Conservation (phyloP, 2,329 filamentous ascomycete species). For the Colletotrichum ledebouriae region DNA sequence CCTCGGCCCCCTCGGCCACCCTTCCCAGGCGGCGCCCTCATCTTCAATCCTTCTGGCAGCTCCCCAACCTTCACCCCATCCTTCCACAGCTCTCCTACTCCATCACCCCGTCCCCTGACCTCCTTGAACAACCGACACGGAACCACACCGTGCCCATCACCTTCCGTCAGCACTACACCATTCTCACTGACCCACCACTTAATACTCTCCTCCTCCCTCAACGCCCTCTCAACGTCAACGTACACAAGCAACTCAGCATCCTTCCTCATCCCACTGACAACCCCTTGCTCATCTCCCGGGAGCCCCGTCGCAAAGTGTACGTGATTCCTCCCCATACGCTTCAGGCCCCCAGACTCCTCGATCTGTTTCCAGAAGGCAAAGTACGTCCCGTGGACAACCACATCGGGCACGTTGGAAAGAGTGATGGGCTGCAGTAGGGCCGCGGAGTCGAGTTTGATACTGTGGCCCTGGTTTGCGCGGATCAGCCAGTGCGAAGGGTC, state of each 20-base stretch:
- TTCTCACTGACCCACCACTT: constrained; percentile 86
- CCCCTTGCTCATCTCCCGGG: constrained; percentile 62
- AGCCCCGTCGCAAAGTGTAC: constrained; percentile 89
- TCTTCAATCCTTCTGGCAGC: constrained; percentile 71
- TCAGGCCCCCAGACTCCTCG: constrained; percentile 80
- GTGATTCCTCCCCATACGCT: constrained; percentile 86
- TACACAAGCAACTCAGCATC: constrained; percentile 85
- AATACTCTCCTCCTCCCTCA: constrained; percentile 68
- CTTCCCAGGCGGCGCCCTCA: constrained; percentile 63
- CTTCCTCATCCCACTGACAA: constrained; percentile 84
- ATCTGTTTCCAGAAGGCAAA: constrained; percentile 84
- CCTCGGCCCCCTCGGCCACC: constrained; percentile 56
- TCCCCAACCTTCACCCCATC: constrained; percentile 76
- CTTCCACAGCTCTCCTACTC: constrained; percentile 75
- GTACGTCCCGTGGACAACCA: constrained; percentile 90
- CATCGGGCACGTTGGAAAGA: constrained; percentile 71
- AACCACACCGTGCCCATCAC: constrained; percentile 71
- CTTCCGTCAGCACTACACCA: constrained; percentile 78
- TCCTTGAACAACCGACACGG: constrained; percentile 77
- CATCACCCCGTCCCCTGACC: constrained; percentile 71
- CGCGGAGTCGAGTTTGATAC: constrained; percentile 80
- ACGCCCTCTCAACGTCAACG: constrained; percentile 76
- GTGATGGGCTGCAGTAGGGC: constrained; percentile 78
- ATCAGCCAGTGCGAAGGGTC: constrained; percentile 82
- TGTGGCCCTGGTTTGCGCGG: constrained; percentile 96